Base-by-base conservation (phyloP, 371 early-diverging fungal genomes). In the Lichtheimia ramosa region DNA sequence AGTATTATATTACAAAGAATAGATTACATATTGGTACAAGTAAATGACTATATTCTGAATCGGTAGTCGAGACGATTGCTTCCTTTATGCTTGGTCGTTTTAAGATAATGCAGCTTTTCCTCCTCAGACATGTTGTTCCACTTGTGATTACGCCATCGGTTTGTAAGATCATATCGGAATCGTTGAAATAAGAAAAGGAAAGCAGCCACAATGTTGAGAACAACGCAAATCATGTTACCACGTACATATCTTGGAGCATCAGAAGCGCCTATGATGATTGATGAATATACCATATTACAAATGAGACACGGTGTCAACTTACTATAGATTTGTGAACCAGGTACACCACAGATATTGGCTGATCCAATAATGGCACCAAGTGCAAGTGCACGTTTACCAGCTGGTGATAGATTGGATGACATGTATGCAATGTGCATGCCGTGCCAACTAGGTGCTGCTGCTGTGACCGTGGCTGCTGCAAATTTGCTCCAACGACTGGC, bases 391-490 rank as follows among this genome's bases (percentile, higher is more conserved):
- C 82, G 68, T 53, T 82, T 82, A 10, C 79, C 82, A 7, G 68
- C 66, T 3, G 79, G 79, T 10, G 82, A 77, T 5, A 77, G 54
- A 52, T 82, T 82, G 10, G 70, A 64, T n/a, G 82, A 72, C 61
- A 79, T 74, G 73, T 77, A 79, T 0, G 79, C 75, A 16, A 79
- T 71, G 1, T 83, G 66, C 51, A 83, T 72, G 3, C 79, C 75
- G 56, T 81, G 82, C 74, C 76, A 79, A 43, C 64, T 68, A 0
- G 80, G 65, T 21, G 64, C 46, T 16, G 59, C 48, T 2, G 62
- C 65, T 42, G 68, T 54, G n/a, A 68, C 41, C 7, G 60, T 41
- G 15, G 79, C 68, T 4, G 68, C 71, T 51, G 66, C 70, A 57
- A 77, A 83, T 41, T 79, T 49, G 28, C 63, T 69, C 61, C 75